Base-by-base conservation (phyloP, 139 green algal species). In the Volvox africanus region DNA sequence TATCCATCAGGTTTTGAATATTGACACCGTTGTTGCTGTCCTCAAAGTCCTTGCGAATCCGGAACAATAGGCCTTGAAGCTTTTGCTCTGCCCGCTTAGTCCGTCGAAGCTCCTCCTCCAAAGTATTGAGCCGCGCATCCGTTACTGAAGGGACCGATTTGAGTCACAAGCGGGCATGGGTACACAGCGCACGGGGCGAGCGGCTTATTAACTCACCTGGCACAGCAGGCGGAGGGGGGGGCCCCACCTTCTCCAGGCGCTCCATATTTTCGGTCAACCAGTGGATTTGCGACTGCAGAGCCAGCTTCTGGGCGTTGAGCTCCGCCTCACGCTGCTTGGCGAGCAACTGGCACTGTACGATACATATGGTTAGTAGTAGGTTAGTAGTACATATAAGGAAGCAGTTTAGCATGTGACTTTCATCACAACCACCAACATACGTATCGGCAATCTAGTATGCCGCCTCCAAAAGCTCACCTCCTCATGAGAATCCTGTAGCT, bases 81-180 rank as follows among this genome's bases (percentile, higher is more conserved):
- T 98, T 98, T 78, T 96, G 94, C 92, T 98, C 96, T 3, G 94
- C 93, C 36, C 96, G 93, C 93, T 96, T 97, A 84, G 92, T 90
- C 76, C 93, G 93, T 21, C 96, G 94, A 88, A 98, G 93, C 85
- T 98, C 96, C 9, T 75, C 36, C 93, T 98, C 95, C 69, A 93
- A 87, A 0, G 36, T 30, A 12, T 68, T 24, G 0, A 89, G 28
- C 28, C 67, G 86, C 69, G 81, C 80, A 3, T 20, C 50, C 21
- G 82, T 1, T 0, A 75, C 86, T 76, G 86, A 20, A 62, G 35
- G 36, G 65, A 12, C 2, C 9, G 16, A 73, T 24, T 26, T 28
- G 65, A 30, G 65, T 24, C 11, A 24, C 11, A 73, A 11, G 5
- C 65, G 24, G 21, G 65, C 65, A 2, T 73, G 65, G 21, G 16